Evolutionary conservation across 179 eudicot genomes (phyloP).

Genomic region (Spergularia azorica): DNA sequence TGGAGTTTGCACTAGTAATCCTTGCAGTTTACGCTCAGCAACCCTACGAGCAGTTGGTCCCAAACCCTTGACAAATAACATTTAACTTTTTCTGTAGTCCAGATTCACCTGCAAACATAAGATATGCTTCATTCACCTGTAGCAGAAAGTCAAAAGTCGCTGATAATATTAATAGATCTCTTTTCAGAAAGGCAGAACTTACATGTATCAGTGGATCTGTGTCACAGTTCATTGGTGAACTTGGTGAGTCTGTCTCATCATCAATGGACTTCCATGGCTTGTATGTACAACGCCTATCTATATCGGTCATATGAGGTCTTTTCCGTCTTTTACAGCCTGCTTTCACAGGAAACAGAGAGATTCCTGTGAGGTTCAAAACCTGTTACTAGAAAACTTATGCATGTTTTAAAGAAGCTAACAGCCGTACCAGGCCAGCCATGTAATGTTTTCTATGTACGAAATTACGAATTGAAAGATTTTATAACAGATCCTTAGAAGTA

Average conservation of each 20-base stretch:
- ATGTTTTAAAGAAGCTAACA: too few relatives aligned
- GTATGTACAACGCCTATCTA: constrained; percentile 54
- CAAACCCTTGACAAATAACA: constrained; percentile 59
- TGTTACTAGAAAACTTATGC: not conserved
- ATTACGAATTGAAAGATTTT: too few relatives aligned
- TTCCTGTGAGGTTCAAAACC: not conserved
- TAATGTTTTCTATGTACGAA: too few relatives aligned
- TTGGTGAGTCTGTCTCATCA: constrained; percentile 24
- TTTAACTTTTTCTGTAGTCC: constrained; percentile 60
- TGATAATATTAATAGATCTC: not conserved
- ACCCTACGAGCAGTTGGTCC: constrained; percentile 77
- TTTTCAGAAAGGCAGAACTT: constrained; percentile 16
- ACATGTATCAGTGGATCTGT: constrained; percentile 34
- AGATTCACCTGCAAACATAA: constrained; percentile 37
- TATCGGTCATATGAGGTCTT: constrained; percentile 17
- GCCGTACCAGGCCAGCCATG: too few relatives aligned
- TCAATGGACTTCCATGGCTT: constrained; percentile 30
- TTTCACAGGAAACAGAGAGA: constrained; percentile 2
- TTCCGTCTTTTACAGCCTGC: constrained; percentile 41
- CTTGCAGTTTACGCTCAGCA: constrained; percentile 58
- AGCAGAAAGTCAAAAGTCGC: not conserved
- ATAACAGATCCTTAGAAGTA: too few relatives aligned
- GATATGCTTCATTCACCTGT: not conserved
- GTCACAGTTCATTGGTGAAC: constrained; percentile 25
- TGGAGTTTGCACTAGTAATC: constrained; percentile 5